These are phyloP conservation scores for Tremellales sp. DNA, from an alignment of 1,284 basidiomycete species.

Conservation along the genomic window DNA sequence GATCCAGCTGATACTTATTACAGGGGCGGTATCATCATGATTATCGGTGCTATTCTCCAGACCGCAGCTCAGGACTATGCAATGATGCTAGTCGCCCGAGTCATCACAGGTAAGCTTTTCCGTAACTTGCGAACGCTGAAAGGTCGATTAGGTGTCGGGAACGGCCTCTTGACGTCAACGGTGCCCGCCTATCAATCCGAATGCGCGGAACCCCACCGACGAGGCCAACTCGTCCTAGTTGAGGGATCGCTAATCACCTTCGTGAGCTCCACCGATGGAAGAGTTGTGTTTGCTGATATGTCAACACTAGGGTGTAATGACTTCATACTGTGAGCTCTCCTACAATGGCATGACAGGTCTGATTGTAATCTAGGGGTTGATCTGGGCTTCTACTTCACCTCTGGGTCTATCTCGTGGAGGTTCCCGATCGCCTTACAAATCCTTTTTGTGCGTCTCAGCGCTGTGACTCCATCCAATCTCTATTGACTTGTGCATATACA, in stretches of 20 bases:
- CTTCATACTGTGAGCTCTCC: conserved; percentile 24
- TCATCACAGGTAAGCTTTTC: conserved; percentile 48
- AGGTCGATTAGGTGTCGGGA: conserved; percentile 24
- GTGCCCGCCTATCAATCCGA: conserved; percentile 47
- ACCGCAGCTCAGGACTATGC: conserved; percentile 42
- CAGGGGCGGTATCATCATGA: conserved; percentile 43
- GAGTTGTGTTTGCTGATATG: not conserved
- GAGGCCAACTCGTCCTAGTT: conserved; percentile 49
- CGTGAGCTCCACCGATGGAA: conserved; percentile 24
- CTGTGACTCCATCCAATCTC: conserved; percentile 9
- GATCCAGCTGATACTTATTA: not conserved
- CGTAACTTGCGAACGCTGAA: too few species aligned
- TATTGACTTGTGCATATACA: conserved; percentile 39
- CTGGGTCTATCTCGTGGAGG: conserved; percentile 38
- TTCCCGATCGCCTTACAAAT: conserved; percentile 53
- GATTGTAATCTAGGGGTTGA: conserved; percentile 26
- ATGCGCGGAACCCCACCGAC: conserved; percentile 46
- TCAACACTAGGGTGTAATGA: conserved; percentile 29
- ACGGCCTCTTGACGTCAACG: conserved; percentile 48
- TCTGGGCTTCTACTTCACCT: conserved; percentile 45
- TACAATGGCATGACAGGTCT: too few species aligned
- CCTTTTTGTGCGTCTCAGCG: conserved; percentile 39
- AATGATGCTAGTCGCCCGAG: conserved; percentile 49
- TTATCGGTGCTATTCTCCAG: conserved; percentile 49
- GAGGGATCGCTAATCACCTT: conserved; percentile 45